Evolutionary conservation across 1,284 basidiomycete species (phyloP).

Genomic region (Tilletia caries): DNA sequence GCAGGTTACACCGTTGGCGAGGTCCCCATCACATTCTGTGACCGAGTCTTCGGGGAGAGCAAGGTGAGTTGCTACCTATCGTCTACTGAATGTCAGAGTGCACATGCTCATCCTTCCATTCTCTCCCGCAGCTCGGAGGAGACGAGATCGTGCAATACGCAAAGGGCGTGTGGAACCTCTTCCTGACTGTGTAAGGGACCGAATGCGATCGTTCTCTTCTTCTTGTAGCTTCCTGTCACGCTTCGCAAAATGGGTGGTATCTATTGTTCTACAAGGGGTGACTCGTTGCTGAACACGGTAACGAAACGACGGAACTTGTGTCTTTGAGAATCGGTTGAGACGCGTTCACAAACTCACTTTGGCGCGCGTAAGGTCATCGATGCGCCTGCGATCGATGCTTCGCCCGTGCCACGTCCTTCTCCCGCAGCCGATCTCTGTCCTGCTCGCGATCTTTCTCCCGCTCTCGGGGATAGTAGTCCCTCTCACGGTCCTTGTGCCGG

Average conservation of each 20-base stretch:
- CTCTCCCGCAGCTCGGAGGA: conserved; percentile 62
- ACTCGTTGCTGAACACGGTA: neutral
- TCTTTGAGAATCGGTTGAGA: no score
- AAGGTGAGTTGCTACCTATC: conserved; percentile 58
- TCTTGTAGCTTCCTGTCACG: neutral
- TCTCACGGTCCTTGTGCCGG: no score
- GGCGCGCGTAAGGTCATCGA: no score
- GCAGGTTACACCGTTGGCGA: conserved; percentile 80
- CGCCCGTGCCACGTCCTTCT: no score
- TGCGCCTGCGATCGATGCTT: no score
- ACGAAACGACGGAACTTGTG: no score
- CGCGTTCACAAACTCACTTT: no score
- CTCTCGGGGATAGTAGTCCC: no score
- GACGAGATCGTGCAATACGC: conserved; percentile 84
- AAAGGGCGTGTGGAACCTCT: conserved; percentile 77
- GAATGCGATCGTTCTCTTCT: neutral
- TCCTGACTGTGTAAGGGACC: conserved; percentile 46
- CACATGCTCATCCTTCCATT: neutral
- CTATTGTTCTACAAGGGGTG: no score
- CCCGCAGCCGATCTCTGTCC: no score
- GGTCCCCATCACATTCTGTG: conserved; percentile 88
- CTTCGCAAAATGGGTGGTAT: neutral
- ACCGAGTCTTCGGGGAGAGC: conserved; percentile 85
- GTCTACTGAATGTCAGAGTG: no score
- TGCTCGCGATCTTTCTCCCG: no score